phyloP scores from a whole-genome alignment of 306 rosid genomes.

The Medicago truncatula region DNA sequence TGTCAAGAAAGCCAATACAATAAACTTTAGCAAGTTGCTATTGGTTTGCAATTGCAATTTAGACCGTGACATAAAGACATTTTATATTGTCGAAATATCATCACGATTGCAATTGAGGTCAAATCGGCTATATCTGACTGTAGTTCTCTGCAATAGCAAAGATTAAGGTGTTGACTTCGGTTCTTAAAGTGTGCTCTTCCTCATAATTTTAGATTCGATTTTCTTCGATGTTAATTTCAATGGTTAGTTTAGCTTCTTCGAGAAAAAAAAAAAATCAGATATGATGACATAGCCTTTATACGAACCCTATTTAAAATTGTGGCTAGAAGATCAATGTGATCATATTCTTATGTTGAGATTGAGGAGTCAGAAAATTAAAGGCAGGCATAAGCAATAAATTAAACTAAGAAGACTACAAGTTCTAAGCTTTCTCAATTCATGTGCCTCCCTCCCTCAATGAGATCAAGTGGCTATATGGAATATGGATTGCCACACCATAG shows the following conservation, averaged over 20 bases:
- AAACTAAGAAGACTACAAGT: conserved; percentile 31
- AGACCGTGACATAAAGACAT: too few species aligned
- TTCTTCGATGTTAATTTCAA: too few species aligned
- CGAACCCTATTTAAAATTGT: not conserved
- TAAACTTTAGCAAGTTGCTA: not conserved
- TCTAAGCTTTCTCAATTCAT: conserved; percentile 46
- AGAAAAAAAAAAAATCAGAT: too few species aligned
- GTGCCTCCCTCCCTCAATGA: conserved; percentile 77
- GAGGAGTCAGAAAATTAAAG: conserved; percentile 37
- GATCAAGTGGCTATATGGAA: conserved; percentile 58
- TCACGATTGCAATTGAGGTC: not conserved
- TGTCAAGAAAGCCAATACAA: not conserved
- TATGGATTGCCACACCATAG: conserved; percentile 41
- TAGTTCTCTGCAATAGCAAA: too few species aligned
- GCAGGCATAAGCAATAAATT: conserved; percentile 32
- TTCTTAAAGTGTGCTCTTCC: too few species aligned
- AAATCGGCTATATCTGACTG: too few species aligned
- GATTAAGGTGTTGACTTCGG: too few species aligned
- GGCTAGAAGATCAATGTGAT: not conserved
- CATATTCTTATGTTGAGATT: not conserved
- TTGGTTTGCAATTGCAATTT: too few species aligned
- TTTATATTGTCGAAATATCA: not conserved
- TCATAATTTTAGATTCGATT: too few species aligned
- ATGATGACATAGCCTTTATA: too few species aligned
- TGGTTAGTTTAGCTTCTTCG: too few species aligned